phyloP scores from a whole-genome alignment of 306 rosid species.

The Dalbergia cultrata region DNA sequence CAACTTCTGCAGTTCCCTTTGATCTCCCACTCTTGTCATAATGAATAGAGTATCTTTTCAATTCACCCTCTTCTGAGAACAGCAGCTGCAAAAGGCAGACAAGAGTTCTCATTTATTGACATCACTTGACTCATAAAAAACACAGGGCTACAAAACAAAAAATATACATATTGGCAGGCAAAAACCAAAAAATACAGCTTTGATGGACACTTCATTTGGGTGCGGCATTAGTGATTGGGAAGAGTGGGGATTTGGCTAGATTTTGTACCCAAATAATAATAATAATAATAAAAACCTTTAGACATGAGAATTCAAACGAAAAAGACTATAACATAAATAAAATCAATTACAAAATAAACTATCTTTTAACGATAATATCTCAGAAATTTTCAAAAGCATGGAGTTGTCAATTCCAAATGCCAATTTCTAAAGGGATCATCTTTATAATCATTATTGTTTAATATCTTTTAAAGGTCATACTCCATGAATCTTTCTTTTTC shows the following conservation, averaged over 20 bases:
- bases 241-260: neutral
- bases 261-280: too few species aligned
- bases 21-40: slow-evolving; percentile 74
- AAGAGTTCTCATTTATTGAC: slow-evolving; percentile 26
- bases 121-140: slow-evolving; percentile 14
- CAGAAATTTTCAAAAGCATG: too few species aligned
- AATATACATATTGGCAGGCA: neutral
- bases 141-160: neutral
- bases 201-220: neutral
- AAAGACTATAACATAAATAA: neutral
- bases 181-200: neutral
- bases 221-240: neutral
- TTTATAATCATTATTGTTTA: too few species aligned
- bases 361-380: too few species aligned
- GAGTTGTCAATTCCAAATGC: neutral
- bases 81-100: slow-evolving; percentile 56
- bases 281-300: neutral
- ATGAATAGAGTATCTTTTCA: slow-evolving; percentile 61
- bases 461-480: neutral
- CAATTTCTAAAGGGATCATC: neutral
- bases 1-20: slow-evolving; percentile 79
- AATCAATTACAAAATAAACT: too few species aligned
- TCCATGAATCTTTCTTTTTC: neutral
- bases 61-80: slow-evolving; percentile 66
- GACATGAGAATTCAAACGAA: slow-evolving; percentile 1